phyloP scores from a whole-genome alignment of 75 land plant species.

The Sequoiadendron giganteum region DNA sequence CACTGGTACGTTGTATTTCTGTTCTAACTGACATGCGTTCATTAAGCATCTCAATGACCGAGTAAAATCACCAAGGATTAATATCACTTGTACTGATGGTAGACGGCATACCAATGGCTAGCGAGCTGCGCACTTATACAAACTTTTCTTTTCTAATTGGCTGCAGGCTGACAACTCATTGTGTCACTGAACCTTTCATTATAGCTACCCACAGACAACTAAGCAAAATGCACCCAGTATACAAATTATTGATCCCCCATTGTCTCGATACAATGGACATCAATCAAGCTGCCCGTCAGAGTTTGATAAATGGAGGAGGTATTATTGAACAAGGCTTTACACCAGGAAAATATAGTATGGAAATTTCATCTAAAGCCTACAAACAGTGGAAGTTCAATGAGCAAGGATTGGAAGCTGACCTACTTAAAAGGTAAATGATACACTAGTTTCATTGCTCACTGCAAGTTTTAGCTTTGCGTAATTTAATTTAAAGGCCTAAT shows the following conservation, averaged over 20 bases:
- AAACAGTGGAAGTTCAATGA: slow-evolving; percentile 57
- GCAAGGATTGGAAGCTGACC: slow-evolving; percentile 21
- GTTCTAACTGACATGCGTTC: neutral
- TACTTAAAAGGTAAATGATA: neutral
- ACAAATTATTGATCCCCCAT: slow-evolving; percentile 13
- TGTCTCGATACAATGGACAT: slow-evolving; percentile 7
- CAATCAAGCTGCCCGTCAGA: slow-evolving; percentile 10
- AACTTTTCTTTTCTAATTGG: neutral
- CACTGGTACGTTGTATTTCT: slow-evolving; percentile 11
- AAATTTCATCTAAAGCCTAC: slow-evolving; percentile 10
- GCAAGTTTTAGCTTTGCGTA: neutral
- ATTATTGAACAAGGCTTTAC: slow-evolving; percentile 16
- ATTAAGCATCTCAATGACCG: too few species aligned
- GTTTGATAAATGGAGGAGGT: slow-evolving; percentile 1
- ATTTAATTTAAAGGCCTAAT: neutral
- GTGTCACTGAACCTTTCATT: slow-evolving; percentile 63
- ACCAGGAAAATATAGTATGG: slow-evolving; percentile 2
- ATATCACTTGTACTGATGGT: too few species aligned
- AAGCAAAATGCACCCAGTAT: slow-evolving; percentile 64
- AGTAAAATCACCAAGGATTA: too few species aligned
- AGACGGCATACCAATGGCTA: too few species aligned
- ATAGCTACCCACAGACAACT: slow-evolving; percentile 67
- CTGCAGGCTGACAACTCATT: slow-evolving; percentile 11
- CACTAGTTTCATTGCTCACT: neutral
- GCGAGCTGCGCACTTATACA: neutral